phyloP scores from a whole-genome alignment of 2,329 filamentous ascomycete species.

The Thermomyces lanuginosus region DNA sequence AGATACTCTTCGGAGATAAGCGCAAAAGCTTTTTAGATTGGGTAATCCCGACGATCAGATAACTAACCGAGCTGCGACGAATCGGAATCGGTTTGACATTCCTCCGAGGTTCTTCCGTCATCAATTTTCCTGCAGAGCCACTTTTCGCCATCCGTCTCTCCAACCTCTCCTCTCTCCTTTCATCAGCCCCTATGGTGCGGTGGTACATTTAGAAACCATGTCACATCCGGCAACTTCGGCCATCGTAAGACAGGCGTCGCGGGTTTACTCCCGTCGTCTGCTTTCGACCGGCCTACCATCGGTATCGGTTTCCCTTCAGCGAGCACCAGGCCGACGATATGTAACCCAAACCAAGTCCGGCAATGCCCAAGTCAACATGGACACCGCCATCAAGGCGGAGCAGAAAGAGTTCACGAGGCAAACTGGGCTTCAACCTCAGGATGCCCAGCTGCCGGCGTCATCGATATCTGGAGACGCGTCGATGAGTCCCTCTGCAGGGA shows the following conservation, averaged over 20 bases:
- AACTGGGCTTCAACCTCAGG: slow-evolving; percentile 37
- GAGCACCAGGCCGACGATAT: slow-evolving; percentile 45
- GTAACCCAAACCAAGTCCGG: slow-evolving; percentile 63
- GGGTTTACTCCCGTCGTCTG: slow-evolving; percentile 37
- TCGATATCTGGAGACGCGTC: slow-evolving; percentile 46
- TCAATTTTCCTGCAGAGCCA: no score
- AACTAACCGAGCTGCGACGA: no score
- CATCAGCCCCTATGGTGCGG: no score
- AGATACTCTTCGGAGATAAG: no score
- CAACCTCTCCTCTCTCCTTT: no score
- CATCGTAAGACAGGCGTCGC: slow-evolving; percentile 54
- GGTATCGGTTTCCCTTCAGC: slow-evolving; percentile 22
- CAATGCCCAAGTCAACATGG: slow-evolving; percentile 57
- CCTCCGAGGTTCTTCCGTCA: no score
- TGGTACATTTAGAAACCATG: no score
- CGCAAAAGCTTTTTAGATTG: no score
- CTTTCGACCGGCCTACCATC: slow-evolving; percentile 26
- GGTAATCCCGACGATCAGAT: no score
- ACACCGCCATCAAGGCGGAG: slow-evolving; percentile 72
- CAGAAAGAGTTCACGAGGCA: slow-evolving; percentile 58
- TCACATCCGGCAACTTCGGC: slow-evolving; percentile 49
- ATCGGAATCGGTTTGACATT: no score
- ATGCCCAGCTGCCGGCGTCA: slow-evolving; percentile 45
- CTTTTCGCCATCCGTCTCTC: no score
- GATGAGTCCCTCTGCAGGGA: slow-evolving; percentile 65